Percentiles rank a stretch among this genome's conserved stretches.
Conservation (phyloP, 768 basidiomycete species). For the Omphalotus guepiniiformis region DNA sequence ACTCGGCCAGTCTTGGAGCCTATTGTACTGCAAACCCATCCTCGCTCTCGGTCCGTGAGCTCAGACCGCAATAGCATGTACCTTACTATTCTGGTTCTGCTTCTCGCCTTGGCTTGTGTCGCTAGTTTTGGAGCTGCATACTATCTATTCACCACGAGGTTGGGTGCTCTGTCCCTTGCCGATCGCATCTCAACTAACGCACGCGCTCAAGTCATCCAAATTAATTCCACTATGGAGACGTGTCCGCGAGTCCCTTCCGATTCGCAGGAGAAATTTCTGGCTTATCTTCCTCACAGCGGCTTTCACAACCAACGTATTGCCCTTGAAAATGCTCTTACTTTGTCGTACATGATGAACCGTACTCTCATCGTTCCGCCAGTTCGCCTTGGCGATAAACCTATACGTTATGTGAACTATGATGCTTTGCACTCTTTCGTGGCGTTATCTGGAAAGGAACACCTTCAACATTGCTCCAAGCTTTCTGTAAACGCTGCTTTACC, state of each 20-base stretch:
- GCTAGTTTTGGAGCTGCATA: conserved; percentile 58
- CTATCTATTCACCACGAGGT: conserved; percentile 64
- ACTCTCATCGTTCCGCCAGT: conserved; percentile 78
- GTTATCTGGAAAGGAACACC: conserved; percentile 47
- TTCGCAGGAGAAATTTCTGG: conserved; percentile 46
- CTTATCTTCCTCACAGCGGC: conserved; percentile 81
- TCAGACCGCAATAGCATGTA: conserved; percentile 22
- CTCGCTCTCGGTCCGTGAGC: conserved; percentile 8
- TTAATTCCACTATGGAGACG: conserved; percentile 17
- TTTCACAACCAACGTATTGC: conserved; percentile 87
- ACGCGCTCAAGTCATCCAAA: conserved; percentile 26
- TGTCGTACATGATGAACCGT: conserved; percentile 65
- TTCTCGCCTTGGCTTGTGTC: conserved; percentile 45
- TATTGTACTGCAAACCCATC: conserved; percentile 9
- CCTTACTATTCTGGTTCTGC: conserved; percentile 38
- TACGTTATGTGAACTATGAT: conserved; percentile 56
- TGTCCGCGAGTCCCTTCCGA: conserved; percentile 14
- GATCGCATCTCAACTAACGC: conserved; percentile 24
- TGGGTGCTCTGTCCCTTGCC: conserved; percentile 29
- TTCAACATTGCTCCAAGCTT: conserved; percentile 45
- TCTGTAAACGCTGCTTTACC: conserved; percentile 31
- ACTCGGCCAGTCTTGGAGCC: conserved; percentile 14
- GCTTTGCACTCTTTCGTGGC: conserved; percentile 41
- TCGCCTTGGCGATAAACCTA: conserved; percentile 56
- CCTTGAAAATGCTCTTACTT: conserved; percentile 78